Conservation (phyloP, 2,329 filamentous ascomycete species). For the Alternaria triticina region DNA sequence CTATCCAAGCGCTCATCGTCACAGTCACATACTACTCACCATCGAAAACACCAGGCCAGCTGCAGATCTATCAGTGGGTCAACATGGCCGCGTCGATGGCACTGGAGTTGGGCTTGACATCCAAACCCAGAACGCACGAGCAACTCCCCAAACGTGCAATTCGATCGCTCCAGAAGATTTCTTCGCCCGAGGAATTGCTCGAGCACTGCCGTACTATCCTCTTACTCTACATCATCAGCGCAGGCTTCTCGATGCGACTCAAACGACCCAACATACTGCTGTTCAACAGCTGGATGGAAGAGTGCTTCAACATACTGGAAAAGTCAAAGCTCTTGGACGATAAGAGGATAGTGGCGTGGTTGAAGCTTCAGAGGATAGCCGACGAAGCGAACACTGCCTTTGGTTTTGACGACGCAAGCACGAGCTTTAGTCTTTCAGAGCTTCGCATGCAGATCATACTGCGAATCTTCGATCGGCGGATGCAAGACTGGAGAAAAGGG, state of each 20-base stretch:
- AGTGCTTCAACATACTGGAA: constrained; percentile 38
- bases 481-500: constrained; percentile 45
- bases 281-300: constrained; percentile 48
- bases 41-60: constrained; percentile 37
- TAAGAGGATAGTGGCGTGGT: constrained; percentile 36
- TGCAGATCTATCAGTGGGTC: constrained; percentile 45
- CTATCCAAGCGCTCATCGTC: constrained; percentile 44
- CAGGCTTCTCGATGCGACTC: constrained; percentile 43
- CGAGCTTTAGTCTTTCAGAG: constrained; percentile 46
- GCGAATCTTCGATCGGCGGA: constrained; percentile 43
- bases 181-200: constrained; percentile 42
- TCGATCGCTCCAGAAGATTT: constrained; percentile 41
- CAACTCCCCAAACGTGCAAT: constrained; percentile 45
- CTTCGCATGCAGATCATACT: constrained; percentile 45
- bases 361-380: constrained; percentile 44
- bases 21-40: constrained; percentile 45
- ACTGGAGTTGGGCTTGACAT: constrained; percentile 44
- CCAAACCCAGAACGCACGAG: constrained; percentile 47
- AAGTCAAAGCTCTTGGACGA: constrained; percentile 43
- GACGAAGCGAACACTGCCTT: constrained; percentile 47
- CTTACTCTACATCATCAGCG: constrained; percentile 39
- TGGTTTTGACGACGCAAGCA: constrained; percentile 47
- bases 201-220: constrained; percentile 46
- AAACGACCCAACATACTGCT: constrained; percentile 43
- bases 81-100: constrained; percentile 48